Evolutionary conservation across 148 eudicot genomes (phyloP).

Genomic region (Selenicereus undatus): DNA sequence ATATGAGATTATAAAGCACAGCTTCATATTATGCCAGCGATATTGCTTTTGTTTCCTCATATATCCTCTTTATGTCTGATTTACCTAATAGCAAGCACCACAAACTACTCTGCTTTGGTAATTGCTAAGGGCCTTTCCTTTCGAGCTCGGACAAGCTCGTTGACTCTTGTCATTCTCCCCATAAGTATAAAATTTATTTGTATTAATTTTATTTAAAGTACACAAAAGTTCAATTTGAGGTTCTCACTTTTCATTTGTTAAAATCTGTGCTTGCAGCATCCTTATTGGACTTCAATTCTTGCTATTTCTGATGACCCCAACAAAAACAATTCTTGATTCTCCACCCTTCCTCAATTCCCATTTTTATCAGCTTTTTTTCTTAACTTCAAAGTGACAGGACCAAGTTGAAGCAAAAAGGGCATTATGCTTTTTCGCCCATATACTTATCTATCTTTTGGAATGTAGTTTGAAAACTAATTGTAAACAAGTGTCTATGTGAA

Average conservation of each 20-base stretch:
- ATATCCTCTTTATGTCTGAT: not conserved
- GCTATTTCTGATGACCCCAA: not conserved
- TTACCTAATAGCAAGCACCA: slow-evolving; percentile 81
- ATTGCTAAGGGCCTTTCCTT: not conserved
- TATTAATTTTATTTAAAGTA: no score
- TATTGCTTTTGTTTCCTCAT: not conserved
- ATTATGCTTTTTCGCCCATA: not conserved
- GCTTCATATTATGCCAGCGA: not conserved
- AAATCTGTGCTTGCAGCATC: not conserved
- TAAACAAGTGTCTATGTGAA: not conserved
- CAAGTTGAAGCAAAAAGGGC: slow-evolving; percentile 3
- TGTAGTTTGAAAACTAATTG: not conserved
- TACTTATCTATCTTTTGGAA: not conserved
- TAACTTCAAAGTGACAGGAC: not conserved
- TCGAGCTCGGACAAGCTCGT: not conserved
- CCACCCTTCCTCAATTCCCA: slow-evolving; percentile 1
- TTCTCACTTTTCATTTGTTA: not conserved
- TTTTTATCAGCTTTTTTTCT: not conserved
- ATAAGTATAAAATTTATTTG: not conserved
- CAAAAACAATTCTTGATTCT: not conserved
- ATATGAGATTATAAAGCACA: not conserved
- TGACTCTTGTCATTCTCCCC: not conserved
- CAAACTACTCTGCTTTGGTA: slow-evolving; percentile 61
- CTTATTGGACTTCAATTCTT: slow-evolving; percentile 12
- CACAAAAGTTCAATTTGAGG: not conserved